Base-by-base conservation (phyloP, 2,329 filamentous ascomycete genomes). In the Lachnellula cervina region DNA sequence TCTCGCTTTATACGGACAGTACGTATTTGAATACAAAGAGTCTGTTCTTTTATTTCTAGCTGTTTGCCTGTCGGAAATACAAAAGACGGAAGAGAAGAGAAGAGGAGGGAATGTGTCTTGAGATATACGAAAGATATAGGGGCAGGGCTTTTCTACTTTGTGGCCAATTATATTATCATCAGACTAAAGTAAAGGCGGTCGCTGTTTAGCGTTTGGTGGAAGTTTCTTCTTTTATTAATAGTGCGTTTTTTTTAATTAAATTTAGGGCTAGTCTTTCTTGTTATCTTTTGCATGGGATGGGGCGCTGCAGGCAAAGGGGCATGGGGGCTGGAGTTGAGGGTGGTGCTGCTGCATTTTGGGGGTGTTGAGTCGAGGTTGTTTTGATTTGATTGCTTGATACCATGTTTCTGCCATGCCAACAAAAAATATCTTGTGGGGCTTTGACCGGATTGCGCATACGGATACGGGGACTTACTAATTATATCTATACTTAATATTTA, bases 371-470 rank as follows among this genome's bases (percentile, higher is more conserved):
- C 21, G 21, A 44, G 28, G 42, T 13, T 21, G 28, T 11, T 32
- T 32, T 32, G 28, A 32, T 32, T 32, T 32, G 28, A 32, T 32
- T 32, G 28, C 11, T 32, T 32, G 28, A 71, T 83, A 11, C 72
- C 82, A 5, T 79, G 67, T 74, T 1, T 67, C 75, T 9, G 78
- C 81, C 65, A 79, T 77, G 16, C 69, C 83, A 55, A 70, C 62
- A 9, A 69, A 81, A 59, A 70, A 70, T 44, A 78, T 79, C 1
- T 76, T 76, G 0, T 78, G 73, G 0, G 56, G 70, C 19, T 54
- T 72, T 2, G 68, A 61, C 8, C 28, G 8, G 28, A 32, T 32
- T 32, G 28, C 28, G 28, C 28, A 32, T 32, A 32, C 28, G 28
- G 28, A 32, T 9, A 32, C 28, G 9, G 28, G 28, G 28, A 32